A percentile compares a stretch with the other conserved stretches of the same genome.
These are phyloP conservation scores for Larix sibirica DNA, from an alignment of 83 land plant genomes.

Conservation along the genomic window DNA sequence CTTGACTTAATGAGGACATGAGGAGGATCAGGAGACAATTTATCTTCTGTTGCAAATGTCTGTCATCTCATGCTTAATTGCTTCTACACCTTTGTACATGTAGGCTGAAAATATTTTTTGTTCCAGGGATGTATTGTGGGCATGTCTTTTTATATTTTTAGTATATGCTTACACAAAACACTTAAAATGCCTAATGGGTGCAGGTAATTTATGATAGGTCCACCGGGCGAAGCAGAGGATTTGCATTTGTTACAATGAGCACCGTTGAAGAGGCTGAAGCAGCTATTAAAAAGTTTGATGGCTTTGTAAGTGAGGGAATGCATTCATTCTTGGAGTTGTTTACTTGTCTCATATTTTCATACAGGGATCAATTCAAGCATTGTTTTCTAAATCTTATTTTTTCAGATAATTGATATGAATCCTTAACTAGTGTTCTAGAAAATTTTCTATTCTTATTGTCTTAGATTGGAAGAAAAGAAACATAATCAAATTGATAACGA, in stretches of 20 bases:
- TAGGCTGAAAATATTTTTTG: too few species aligned
- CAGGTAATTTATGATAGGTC: constrained; percentile 61
- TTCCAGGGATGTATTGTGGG: too few species aligned
- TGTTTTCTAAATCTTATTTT: not conserved
- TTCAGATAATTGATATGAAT: not conserved
- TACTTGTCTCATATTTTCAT: not conserved
- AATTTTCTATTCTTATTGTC: not conserved
- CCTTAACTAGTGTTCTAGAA: not conserved
- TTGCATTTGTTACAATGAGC: constrained; percentile 72
- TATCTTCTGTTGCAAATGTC: too few species aligned
- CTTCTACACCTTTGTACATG: too few species aligned
- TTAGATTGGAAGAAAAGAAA: not conserved
- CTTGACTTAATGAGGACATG: too few species aligned
- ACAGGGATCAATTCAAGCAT: not conserved
- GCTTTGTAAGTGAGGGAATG: constrained; percentile 52
- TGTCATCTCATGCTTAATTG: too few species aligned
- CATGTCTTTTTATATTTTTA: too few species aligned
- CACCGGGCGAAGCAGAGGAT: constrained; percentile 68
- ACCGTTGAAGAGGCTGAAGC: constrained; percentile 48
- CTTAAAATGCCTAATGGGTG: not conserved
- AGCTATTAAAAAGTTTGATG: constrained; percentile 61
- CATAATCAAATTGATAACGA: not conserved
- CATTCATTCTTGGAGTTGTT: not conserved
- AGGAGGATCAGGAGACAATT: too few species aligned
- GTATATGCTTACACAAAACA: too few species aligned